Percentiles rank a stretch among this genome's conserved stretches.
phyloP scores from a whole-genome alignment of 2,329 filamentous ascomycete genomes.

The Fusarium denticulatum region DNA sequence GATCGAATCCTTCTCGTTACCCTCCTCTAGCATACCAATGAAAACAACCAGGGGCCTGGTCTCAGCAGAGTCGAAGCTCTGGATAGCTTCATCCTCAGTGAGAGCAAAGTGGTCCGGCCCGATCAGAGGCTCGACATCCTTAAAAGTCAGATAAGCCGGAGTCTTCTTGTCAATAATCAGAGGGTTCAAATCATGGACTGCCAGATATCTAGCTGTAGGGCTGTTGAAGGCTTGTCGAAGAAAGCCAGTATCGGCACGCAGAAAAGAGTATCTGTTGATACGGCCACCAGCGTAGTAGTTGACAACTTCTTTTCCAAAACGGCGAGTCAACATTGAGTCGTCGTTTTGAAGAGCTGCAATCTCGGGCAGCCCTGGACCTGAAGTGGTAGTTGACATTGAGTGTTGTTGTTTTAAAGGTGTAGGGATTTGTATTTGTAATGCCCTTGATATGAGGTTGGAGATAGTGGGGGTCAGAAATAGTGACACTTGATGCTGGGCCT shows the following conservation, averaged over 20 bases:
- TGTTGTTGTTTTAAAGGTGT: slow-evolving; percentile 3
- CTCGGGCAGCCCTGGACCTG: slow-evolving; percentile 53
- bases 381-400: slow-evolving; percentile 45
- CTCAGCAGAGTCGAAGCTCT: slow-evolving; percentile 76
- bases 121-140: slow-evolving; percentile 76
- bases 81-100: slow-evolving; percentile 77
- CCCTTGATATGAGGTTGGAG: neutral
- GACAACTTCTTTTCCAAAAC: slow-evolving; percentile 81
- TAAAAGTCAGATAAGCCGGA: slow-evolving; percentile 74
- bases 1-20: slow-evolving; percentile 53
- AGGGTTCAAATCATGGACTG: slow-evolving; percentile 82
- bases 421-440: slow-evolving; percentile 31
- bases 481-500: neutral
- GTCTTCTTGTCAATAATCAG: slow-evolving; percentile 66
- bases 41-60: slow-evolving; percentile 81
- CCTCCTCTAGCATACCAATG: slow-evolving; percentile 79
- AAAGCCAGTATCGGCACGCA: slow-evolving; percentile 77
- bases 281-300: slow-evolving; percentile 87
- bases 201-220: slow-evolving; percentile 75
- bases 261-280: slow-evolving; percentile 82
- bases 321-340: slow-evolving; percentile 76
- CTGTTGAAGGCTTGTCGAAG: slow-evolving; percentile 73
- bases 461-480: neutral
- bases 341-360: slow-evolving; percentile 57
- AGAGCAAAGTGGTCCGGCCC: slow-evolving; percentile 76